Base-by-base conservation (phyloP, 345 rosid genomes). In the Eucalyptus pumila region DNA sequence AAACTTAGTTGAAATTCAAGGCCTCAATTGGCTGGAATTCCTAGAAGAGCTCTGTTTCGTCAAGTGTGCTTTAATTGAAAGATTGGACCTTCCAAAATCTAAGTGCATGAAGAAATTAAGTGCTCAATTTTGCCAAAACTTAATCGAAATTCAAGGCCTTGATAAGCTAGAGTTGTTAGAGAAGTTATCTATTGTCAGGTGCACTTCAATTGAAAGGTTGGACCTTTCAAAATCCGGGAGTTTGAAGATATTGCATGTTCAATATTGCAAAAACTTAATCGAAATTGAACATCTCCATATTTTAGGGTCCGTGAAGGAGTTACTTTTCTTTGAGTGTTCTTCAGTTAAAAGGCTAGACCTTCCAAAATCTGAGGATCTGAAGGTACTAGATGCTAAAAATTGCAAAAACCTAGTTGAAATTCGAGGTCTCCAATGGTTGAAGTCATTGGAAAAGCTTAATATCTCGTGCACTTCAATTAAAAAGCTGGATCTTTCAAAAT, bases 311-410 rank as follows among this genome's bases (percentile, higher is more conserved):
- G 4, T 54, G 58, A 21, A 54, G 3, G 4, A 21, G 2, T 9
- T 21, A 21, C 1, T 0, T 54, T 1, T 54, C 11, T 9, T 8
- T 21, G 11, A 0, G 27, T 54, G 60, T 6, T 2, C 24, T 21
- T 21, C 26, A 54, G 21, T 54, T 54, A 9, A 54, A 54, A 8
- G 11, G 60, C 4, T 54, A 1, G 11, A 54, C 5, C 60, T 54
- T 54, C 26, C 58, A 8, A 54, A 54, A 54, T 54, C 9, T 4
- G 2, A 7, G 26, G 5, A 6, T 24, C 0, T 23, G 6, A 23
- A 56, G 62, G 11, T 24, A 56, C 26, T 21, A 21, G 0, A 54
- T 19, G 60, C 0, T 7, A 0, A 2, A 54, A 4, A 54, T 0
- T 19, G 60, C 11, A 4, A 54, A 56, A 56, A 8, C 27, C 2